Evolutionary conservation across 495 filamentous ascomycete species (phyloP), one percentile per base, ranked within the genome.

Genomic region (Cryomyces minteri): DNA sequence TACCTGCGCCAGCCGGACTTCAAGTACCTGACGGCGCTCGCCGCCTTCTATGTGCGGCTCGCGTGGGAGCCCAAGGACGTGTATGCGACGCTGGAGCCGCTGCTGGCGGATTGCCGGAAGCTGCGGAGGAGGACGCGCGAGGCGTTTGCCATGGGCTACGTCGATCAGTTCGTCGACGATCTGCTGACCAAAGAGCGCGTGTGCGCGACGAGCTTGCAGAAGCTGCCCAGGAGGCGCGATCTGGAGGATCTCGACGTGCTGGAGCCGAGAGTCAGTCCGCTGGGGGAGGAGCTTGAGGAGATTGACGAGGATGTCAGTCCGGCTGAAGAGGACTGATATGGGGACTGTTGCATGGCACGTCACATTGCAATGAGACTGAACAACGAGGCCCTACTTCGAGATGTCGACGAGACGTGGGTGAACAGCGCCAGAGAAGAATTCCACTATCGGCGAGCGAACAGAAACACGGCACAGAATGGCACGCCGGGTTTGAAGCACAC

Each of bases 101-200:
- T 85, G 36, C 62, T 99, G 32, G 73, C 76, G 46, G 90, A 99
- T 57, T 73, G 72, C 47, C 68, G 90, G 43, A 99, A 95, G 63
- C 52, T 99, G 58, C 74, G 78, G 59, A 60, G 84, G 45, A 70
- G 82, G 45, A 76, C 77, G 4, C 72, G 82, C 47, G 77, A 76
- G 39, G 84, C 86, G 4, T 78, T 69, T 41, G 68, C 63, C 18
- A 59, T 96, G 40, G 87, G 84, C 37, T 82, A 73, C 57, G 73
- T 99, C 68, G 90, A 99, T 64, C 79, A 84, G 57, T 96, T 99
- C 56, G 72, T 96, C 43, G 90, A 96, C 63, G 84, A 92, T 49
- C 63, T 99, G 45, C 65, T 99, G 45, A 84, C 77, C 0, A 92
- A 93, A 64, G 82, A 92, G 45, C 72, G 90, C 49, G 77, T 93